Evolutionary conservation across 2,329 filamentous ascomycete genomes (phyloP), one percentile per base, ranked within the genome.

Genomic region (Colletotrichum simmondsii): DNA sequence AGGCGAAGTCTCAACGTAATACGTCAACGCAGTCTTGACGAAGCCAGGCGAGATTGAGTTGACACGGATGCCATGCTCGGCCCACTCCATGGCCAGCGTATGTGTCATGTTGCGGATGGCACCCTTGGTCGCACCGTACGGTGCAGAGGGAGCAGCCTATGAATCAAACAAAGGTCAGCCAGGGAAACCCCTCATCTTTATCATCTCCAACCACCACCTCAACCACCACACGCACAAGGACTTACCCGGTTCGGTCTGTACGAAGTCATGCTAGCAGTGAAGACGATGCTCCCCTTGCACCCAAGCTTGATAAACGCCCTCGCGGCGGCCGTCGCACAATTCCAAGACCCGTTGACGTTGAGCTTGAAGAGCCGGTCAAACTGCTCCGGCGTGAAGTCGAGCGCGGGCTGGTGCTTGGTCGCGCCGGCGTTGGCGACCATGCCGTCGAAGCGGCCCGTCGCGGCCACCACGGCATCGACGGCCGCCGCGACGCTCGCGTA

Each of bases 1-100:
- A 0, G 87, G 85, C 19, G 83, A 81, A n/a, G 83, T 83, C 70
- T 85, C 83, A 5, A 90, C 87, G 75, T 85, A 87, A 77, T 86
- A 87, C 7, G 85, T 87, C 80, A 87, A 80, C 4, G 84, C 84
- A 0, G 85, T 84, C 77, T 81, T 81, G 63, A 85, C 80, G 64
- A 83, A 82, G 77, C 80, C 86, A 0, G 86, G 86, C 0, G 84
- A 86, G 56, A 88, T 80, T 28, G 79, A 81, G 80, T 88, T 88
- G 74, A 86, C 84, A 5, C 84, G 79, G 73, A 86, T 86, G 53
- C 82, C 82, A 73, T 87, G 80, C 63, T 85, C 79, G n/a, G 83
- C 82, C 83, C 86, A 87, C 77, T 88, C 86, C 81, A 87, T 86
- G 12, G 84, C 85, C 4, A 83, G 77, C 0, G 82, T 83, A 70